A percentile compares a stretch with the other conserved stretches of the same genome.
Evolutionary conservation across 768 basidiomycete genomes (phyloP).

Genomic region (Strobilomyces confusus): DNA sequence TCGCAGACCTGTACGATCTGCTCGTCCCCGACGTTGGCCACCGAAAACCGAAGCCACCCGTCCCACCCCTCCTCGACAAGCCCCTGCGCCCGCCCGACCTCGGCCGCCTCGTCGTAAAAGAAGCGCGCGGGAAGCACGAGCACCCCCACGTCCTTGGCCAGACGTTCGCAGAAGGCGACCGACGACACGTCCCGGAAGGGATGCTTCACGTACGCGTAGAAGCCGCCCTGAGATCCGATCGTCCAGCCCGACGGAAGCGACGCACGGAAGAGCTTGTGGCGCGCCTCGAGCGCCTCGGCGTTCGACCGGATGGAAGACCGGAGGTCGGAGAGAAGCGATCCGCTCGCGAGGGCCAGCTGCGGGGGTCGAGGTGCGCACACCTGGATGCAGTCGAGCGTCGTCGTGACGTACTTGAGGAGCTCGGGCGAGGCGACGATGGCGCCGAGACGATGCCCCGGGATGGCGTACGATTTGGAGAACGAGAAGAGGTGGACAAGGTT

Average conservation of each 20-base stretch:
- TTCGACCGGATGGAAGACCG: conserved; percentile 49
- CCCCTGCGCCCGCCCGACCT: conserved; percentile 10
- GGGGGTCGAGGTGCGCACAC: conserved; percentile 74
- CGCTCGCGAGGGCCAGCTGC: conserved; percentile 59
- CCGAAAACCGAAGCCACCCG: conserved; percentile 73
- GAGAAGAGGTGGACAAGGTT: conserved; percentile 70
- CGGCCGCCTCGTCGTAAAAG: conserved; percentile 22
- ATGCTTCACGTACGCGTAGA: conserved; percentile 74
- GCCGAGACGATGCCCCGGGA: conserved; percentile 77
- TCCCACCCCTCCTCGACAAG: conserved; percentile 39
- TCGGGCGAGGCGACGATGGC: conserved; percentile 58
- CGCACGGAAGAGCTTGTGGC: conserved; percentile 54
- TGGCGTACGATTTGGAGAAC: conserved; percentile 63
- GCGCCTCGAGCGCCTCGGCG: conserved; percentile 43
- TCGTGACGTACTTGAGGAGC: conserved; percentile 46
- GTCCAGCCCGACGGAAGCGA: conserved; percentile 53
- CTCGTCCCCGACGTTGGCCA: conserved; percentile 74
- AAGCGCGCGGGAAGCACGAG: conserved; percentile 63
- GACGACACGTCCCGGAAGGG: conserved; percentile 50
- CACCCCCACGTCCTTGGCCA: conserved; percentile 63
- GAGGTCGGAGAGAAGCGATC: conserved; percentile 48
- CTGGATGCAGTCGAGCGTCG: conserved; percentile 75
- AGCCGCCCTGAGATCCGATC: conserved; percentile 65
- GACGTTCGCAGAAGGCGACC: conserved; percentile 49
- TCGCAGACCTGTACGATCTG: conserved; percentile 49